Conservation (phyloP, 441 rosid species). For the Metrosideros polymorpha region DNA sequence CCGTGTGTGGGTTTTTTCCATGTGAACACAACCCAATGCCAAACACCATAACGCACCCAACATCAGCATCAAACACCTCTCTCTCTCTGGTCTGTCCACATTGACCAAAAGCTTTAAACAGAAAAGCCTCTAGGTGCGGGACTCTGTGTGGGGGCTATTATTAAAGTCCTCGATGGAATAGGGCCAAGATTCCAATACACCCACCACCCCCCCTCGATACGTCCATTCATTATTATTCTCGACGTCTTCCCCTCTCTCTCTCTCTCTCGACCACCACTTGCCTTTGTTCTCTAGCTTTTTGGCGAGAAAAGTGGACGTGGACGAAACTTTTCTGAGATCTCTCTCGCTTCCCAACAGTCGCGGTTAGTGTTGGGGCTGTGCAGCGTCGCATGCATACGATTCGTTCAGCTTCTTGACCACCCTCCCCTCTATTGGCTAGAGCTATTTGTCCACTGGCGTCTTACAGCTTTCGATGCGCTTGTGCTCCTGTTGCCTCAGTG, state of each 20-base stretch:
- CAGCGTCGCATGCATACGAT: background rate
- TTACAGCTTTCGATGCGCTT: background rate
- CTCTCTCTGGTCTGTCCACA: background rate
- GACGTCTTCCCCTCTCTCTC: background rate
- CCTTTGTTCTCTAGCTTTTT: background rate
- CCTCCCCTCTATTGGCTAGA: background rate
- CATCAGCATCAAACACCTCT: background rate
- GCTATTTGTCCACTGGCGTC: background rate
- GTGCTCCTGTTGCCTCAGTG: background rate
- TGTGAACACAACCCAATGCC: background rate
- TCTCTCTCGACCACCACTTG: background rate
- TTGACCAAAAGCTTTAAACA: background rate
- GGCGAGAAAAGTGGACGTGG: background rate
- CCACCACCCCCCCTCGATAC: background rate
- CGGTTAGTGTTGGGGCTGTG: background rate
- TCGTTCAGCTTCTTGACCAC: background rate
- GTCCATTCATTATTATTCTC: background rate
- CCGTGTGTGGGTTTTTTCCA: background rate
- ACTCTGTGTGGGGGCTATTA: background rate
- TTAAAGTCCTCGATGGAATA: background rate
- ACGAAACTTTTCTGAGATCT: background rate
- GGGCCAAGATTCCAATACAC: background rate
- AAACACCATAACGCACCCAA: background rate
- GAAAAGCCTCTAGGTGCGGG: background rate
- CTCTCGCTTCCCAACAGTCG: background rate